Evolutionary conservation across 164 flowering plant genomes (phyloP), one percentile per base, ranked within the genome.

Genomic region (Berberis vulgaris): DNA sequence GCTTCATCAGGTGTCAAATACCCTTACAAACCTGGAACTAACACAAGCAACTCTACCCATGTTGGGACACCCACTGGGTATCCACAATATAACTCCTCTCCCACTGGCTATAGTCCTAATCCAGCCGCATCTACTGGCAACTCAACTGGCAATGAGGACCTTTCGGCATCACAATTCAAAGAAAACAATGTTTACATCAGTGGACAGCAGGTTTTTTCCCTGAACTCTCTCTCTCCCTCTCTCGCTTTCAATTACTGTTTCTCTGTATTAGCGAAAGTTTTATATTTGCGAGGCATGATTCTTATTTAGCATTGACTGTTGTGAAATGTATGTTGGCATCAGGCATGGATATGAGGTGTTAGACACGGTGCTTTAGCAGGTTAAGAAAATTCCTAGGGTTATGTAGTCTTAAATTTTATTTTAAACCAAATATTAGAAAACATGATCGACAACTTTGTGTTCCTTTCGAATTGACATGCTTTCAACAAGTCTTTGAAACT

Each of bases 181-280:
- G 97, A 88, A 63, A 88, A 57, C 69, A 84, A 77, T 76, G 76
- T 77, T 65, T 86, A 83, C 73, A 74, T 78, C 39, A 71, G 78
- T n/a, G 96, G 87, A 26, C 98, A 84, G 69, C 98, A 91, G 98
- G 98, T 90, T 73, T 56, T 78, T 63, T 58, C 64, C 41, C 40
- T 26, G 8, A 60, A 7, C 1, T 59, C 41, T 49, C 61, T 8
- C 41, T 55, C 13, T 45, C 42, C 40, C 11, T 6, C 8, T 11
- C 6, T 6, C 8, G 26, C 26, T 26, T 26, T 26, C 26, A 26
- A 26, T 26, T 26, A 26, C 26, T 26, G 26, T 26, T 26, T 11
- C 52, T 6, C 52, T 6, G 52, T 49, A 49, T 49, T 49, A 5
- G 6, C 7, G 10, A 49, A 5, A 10, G 10, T 49, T 47, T 47